phyloP scores from a whole-genome alignment of 345 rosid genomes.

The Eucalyptus erythrocorys region DNA sequence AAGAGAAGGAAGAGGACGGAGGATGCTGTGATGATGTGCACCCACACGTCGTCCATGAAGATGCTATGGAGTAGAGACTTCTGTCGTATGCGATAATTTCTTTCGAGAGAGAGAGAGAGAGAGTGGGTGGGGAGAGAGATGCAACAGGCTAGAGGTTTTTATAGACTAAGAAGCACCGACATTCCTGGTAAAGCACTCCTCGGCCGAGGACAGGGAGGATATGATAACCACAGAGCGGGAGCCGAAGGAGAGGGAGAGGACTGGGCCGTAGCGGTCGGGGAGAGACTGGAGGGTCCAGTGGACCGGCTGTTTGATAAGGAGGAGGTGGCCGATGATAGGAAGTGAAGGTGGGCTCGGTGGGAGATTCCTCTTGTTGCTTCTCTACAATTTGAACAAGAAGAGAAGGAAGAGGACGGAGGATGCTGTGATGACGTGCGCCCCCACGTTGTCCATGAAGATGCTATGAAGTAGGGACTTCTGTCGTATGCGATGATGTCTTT shows the following conservation, averaged over 20 bases:
- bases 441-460: background rate
- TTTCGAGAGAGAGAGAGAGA: too few relatives aligned
- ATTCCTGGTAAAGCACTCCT: too few relatives aligned
- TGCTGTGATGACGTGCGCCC: background rate
- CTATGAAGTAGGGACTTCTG: background rate
- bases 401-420: background rate
- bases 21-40: background rate
- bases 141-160: background rate
- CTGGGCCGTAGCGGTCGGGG: background rate
- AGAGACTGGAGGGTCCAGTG: constrained; percentile 6
- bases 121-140: background rate
- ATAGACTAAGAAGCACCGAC: too few relatives aligned
- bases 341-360: constrained; percentile 30
- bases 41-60: background rate
- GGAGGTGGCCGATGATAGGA: constrained; percentile 31
- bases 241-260: too few relatives aligned
- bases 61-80: background rate
- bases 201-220: too few relatives aligned
- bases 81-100: background rate
- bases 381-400: background rate
- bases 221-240: too few relatives aligned
- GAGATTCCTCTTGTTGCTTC: constrained; percentile 7
- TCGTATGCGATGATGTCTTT: too few relatives aligned
- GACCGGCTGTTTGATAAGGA: constrained; percentile 29
- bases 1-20: background rate